Evolutionary conservation across 2,329 filamentous ascomycete species (phyloP), one percentile per base, ranked within the genome.

Genomic region (Purpureocillium takamizusanense): DNA sequence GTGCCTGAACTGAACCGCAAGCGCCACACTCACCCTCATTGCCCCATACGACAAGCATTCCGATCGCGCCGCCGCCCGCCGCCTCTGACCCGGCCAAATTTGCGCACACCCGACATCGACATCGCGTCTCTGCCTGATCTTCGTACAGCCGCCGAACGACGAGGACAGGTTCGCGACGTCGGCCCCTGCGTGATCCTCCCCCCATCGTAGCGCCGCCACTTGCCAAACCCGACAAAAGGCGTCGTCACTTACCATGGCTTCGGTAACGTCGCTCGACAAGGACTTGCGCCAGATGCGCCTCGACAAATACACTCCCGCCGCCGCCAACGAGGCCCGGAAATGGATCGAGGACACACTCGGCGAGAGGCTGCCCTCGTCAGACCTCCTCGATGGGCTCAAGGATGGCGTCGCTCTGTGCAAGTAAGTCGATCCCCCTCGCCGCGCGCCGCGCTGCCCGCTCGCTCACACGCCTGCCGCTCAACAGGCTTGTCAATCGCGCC

Each of bases 321-420:
- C 89, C 31, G 89, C 88, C 37, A 86, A 86, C 51, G 89, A 97
- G 66, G 83, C 79, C 15, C 80, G 81, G 34, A 62, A 69, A 46
- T 98, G 92, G 87, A 89, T 98, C 47, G 88, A 95, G 61, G 74
- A 78, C 30, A 72, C 79, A 2, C 65, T 98, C 27, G 85, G 83
- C 45, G 82, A 89, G 56, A 75, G 70, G 36, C 69, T 97, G 40
- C 67, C 83, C 1, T 62, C 76, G 7, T 74, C 76, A 23, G 92
- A 98, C 61, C 70, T 98, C 36, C 73, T 98, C 12, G 86, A 92
- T 42, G 78, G 75, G 14, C 69, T 98, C 36, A 94, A 89, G 63
- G 88, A 97, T 71, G 92, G 92, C 38, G 83, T 90, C 30, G 84
- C 83, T 25, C 74, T 98, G 21, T 98, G 92, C 85, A 90, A 81